Percentiles rank a stretch among this genome's conserved stretches.
phyloP scores from a whole-genome alignment of 345 rosid genomes.

The Brassica incana region DNA sequence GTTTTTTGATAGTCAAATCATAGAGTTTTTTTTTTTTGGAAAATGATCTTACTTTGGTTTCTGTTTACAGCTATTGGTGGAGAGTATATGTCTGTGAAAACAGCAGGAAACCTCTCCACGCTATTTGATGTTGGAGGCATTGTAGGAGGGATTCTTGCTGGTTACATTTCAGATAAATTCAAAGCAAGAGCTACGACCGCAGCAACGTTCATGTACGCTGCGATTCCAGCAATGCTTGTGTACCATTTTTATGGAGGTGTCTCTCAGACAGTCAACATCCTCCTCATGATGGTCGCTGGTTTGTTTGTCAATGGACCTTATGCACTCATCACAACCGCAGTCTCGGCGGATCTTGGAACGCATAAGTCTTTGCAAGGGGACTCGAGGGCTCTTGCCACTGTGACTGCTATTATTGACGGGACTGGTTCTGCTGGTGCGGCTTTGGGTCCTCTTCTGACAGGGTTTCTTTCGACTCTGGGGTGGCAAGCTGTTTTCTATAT shows the following conservation, averaged over 20 bases:
- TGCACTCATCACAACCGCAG: slow-evolving; percentile 95
- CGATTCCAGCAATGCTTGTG: slow-evolving; percentile 83
- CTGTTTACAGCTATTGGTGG: slow-evolving; percentile 79
- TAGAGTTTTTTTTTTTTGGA: background rate
- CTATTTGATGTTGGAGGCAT: slow-evolving; percentile 93
- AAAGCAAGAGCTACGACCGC: slow-evolving; percentile 85
- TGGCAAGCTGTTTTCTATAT: slow-evolving; percentile 60
- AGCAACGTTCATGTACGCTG: slow-evolving; percentile 77
- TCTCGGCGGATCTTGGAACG: slow-evolving; percentile 93
- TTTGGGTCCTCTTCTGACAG: slow-evolving; percentile 86
- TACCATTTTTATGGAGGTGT: slow-evolving; percentile 69
- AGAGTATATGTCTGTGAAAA: slow-evolving; percentile 76
- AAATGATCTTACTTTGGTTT: slow-evolving; percentile 14
- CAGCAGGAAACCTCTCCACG: slow-evolving; percentile 93
- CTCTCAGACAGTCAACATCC: slow-evolving; percentile 58
- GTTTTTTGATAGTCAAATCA: background rate
- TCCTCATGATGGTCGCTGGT: slow-evolving; percentile 87
- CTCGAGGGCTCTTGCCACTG: slow-evolving; percentile 93
- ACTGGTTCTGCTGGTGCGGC: slow-evolving; percentile 96
- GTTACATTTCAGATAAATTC: slow-evolving; percentile 81
- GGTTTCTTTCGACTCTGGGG: slow-evolving; percentile 76
- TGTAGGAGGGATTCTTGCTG: slow-evolving; percentile 79
- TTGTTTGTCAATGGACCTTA: slow-evolving; percentile 89
- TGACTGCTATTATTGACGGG: slow-evolving; percentile 91
- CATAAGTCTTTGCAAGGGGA: slow-evolving; percentile 82